A percentile compares a stretch with the other conserved stretches of the same genome.
Conservation (phyloP, 805 yeast species). For the Nakazawaea laoshanensis region DNA sequence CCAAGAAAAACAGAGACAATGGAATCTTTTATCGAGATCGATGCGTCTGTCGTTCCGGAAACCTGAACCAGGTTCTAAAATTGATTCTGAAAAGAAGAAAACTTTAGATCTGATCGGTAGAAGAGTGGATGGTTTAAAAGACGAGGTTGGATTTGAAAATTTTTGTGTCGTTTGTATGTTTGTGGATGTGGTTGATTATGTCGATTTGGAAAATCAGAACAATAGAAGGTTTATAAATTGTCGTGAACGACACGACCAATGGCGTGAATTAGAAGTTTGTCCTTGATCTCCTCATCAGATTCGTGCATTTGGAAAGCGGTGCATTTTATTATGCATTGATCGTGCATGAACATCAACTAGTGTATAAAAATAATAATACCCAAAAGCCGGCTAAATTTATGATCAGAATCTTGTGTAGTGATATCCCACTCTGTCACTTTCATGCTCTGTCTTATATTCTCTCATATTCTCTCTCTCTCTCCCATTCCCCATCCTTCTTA, state of each 20-base stretch:
- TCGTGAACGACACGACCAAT: slow-evolving; percentile 47
- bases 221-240: slow-evolving; percentile 46
- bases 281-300: no score
- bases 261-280: slow-evolving; percentile 76
- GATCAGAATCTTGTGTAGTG: no score
- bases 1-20: slow-evolving; percentile 52
- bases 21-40: slow-evolving; percentile 50
- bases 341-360: no score
- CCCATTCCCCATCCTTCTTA: no score
- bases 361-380: no score
- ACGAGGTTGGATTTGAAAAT: slow-evolving; percentile 52
- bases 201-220: slow-evolving; percentile 46
- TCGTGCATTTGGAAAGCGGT: no score
- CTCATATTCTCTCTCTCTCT: no score
- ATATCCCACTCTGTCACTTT: no score
- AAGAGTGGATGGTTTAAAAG: slow-evolving; percentile 76
- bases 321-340: no score
- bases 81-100: slow-evolving; percentile 47
- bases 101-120: slow-evolving; percentile 63
- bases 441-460: no score
- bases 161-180: slow-evolving; percentile 65
- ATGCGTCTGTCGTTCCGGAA: slow-evolving; percentile 61
- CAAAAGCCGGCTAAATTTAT: no score
- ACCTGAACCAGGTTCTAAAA: slow-evolving; percentile 60
- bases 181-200: slow-evolving; percentile 62